Conservation (phyloP, 139 green algal species). For the Haematococcus lacustris region DNA sequence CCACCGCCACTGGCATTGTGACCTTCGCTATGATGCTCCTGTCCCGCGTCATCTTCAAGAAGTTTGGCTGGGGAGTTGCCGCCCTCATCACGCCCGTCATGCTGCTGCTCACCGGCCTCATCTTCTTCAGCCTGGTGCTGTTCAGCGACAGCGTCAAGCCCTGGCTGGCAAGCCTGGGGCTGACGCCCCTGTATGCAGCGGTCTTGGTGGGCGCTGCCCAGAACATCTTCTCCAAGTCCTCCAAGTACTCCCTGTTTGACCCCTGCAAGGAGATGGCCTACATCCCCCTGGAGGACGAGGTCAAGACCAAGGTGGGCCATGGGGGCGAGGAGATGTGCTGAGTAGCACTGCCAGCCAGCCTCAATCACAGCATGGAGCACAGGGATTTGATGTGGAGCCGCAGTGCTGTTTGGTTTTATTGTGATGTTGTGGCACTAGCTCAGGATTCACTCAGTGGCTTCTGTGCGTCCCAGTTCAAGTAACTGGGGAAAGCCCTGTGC, state of each 20-base stretch:
- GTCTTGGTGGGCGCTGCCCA: slow-evolving; percentile 94
- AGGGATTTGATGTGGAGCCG: too few species aligned
- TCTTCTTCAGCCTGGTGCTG: slow-evolving; percentile 96
- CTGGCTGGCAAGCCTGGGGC: slow-evolving; percentile 65
- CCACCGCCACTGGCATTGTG: slow-evolving; percentile 72
- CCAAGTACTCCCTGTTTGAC: slow-evolving; percentile 99
- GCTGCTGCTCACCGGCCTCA: slow-evolving; percentile 87
- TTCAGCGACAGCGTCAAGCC: slow-evolving; percentile 67
- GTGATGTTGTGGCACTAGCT: too few species aligned
- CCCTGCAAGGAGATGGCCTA: slow-evolving; percentile 99
- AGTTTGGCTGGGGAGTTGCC: slow-evolving; percentile 93
- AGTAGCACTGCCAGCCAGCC: too few species aligned
- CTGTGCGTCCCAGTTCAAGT: too few species aligned
- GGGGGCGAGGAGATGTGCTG: too few species aligned
- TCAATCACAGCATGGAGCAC: too few species aligned
- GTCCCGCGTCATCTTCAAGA: slow-evolving; percentile 89
- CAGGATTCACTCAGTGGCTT: too few species aligned
- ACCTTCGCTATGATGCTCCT: slow-evolving; percentile 98
- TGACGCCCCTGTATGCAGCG: slow-evolving; percentile 92
- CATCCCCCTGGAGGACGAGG: slow-evolving; percentile 94
- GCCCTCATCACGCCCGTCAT: slow-evolving; percentile 94
- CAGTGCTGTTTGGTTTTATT: too few species aligned
- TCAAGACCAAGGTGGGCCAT: slow-evolving; percentile 70
- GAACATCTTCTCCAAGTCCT: slow-evolving; percentile 97
- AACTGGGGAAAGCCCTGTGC: too few species aligned